These are phyloP conservation scores for Trifolium fragiferum DNA, from an alignment of 306 rosid genomes.

Conservation along the genomic window DNA sequence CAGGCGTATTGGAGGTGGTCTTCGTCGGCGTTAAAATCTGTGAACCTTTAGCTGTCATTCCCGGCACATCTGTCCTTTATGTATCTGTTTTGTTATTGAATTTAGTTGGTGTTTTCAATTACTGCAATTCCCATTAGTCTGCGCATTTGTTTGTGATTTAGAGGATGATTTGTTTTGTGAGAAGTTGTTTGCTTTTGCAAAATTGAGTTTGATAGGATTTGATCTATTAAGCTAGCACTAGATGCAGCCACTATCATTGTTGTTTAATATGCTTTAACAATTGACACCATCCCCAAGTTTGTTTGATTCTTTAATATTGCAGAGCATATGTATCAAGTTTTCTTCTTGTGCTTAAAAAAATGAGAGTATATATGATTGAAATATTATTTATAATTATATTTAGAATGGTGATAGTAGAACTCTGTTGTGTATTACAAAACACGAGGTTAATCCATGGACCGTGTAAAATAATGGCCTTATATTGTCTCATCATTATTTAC, in stretches of 20 bases:
- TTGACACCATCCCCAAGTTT: neutral
- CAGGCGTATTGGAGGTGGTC: conserved; percentile 46
- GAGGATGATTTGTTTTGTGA: conserved; percentile 39
- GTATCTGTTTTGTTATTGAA: conserved; percentile 8
- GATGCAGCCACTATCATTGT: neutral
- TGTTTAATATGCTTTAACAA: neutral
- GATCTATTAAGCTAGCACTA: conserved; percentile 23
- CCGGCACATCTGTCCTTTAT: conserved; percentile 16
- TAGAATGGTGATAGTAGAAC: neutral
- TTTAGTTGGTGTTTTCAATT: conserved; percentile 26
- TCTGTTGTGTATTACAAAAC: neutral
- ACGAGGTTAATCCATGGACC: neutral
- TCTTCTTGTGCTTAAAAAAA: conserved; percentile 4
- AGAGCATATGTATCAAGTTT: neutral
- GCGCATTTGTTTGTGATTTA: conserved; percentile 44
- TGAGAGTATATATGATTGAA: neutral
- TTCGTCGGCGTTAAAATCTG: neutral
- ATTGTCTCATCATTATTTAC: too few species aligned
- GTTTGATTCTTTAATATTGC: neutral
- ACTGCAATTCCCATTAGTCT: conserved; percentile 38
- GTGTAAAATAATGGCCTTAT: too few species aligned
- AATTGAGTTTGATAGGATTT: conserved; percentile 32
- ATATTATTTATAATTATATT: neutral
- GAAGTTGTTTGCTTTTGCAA: conserved; percentile 34
- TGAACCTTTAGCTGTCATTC: neutral